These are phyloP conservation scores for Beverwykella pulmonaria DNA, from an alignment of 495 filamentous ascomycete species.

Conservation along the genomic window DNA sequence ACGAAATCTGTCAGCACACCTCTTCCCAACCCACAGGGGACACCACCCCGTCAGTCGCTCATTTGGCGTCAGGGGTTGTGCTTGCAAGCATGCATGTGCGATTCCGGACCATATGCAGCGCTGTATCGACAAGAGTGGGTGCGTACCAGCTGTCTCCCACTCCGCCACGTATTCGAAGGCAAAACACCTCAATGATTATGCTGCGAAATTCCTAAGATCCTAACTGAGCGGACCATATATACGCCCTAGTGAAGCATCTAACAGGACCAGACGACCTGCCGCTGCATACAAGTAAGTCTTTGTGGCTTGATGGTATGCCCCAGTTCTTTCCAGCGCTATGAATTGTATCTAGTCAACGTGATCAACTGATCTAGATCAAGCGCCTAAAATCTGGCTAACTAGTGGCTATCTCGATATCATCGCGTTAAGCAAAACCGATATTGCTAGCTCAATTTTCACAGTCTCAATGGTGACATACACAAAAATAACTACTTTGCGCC, in stretches of 20 bases:
- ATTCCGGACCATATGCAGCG: not conserved
- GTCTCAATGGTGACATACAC: not conserved
- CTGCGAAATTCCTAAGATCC: not conserved
- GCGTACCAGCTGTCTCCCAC: not conserved
- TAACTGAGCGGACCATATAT: not conserved
- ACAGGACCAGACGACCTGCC: not conserved
- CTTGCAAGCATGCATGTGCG: not conserved
- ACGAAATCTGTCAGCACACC: not conserved
- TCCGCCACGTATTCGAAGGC: not conserved
- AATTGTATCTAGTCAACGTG: not conserved
- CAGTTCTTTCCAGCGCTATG: not conserved
- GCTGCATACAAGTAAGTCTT: not conserved
- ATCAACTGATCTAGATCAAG: not conserved
- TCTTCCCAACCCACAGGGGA: not conserved
- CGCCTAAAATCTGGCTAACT: not conserved
- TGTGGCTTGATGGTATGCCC: not conserved
- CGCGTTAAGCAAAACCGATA: too few species aligned
- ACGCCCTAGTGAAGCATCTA: not conserved
- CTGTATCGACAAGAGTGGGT: not conserved
- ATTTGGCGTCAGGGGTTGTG: not conserved
- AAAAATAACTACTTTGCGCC: not conserved
- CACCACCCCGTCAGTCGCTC: not conserved
- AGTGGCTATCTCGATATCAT: not conserved
- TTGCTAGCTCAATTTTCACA: not conserved
- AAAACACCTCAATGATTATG: not conserved